These are phyloP conservation scores for Phlegmacium glaucopus DNA, from an alignment of 768 basidiomycete genomes.

Conservation along the genomic window DNA sequence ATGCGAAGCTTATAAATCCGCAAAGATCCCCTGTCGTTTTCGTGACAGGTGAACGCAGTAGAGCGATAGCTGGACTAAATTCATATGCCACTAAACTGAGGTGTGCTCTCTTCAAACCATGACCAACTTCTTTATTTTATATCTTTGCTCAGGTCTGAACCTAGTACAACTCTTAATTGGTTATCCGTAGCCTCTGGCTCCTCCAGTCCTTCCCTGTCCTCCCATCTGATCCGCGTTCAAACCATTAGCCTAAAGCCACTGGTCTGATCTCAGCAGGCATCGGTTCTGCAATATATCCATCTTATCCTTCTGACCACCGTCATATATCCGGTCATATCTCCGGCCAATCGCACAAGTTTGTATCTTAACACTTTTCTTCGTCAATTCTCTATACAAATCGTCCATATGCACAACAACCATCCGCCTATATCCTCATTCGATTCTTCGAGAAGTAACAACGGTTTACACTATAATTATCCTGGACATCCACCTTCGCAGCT, in stretches of 20 bases:
- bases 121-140: constrained; percentile 9
- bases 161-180: constrained; percentile 36
- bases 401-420: constrained; percentile 31
- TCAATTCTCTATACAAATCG: constrained; percentile 2
- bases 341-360: constrained; percentile 40
- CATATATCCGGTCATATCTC: constrained; percentile 35
- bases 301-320: constrained; percentile 46
- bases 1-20: constrained; percentile 76
- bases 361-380: constrained; percentile 7
- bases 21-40: constrained; percentile 72
- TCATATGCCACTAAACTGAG: constrained; percentile 45
- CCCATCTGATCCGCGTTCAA: constrained; percentile 42
- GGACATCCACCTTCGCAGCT: constrained; percentile 30
- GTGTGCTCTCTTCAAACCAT: constrained; percentile 25
- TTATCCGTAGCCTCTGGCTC: constrained; percentile 48
- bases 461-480: constrained; percentile 39
- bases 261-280: constrained; percentile 43
- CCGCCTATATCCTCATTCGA: constrained; percentile 43
- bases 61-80: constrained; percentile 68
- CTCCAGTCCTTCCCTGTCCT: constrained; percentile 42
- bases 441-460: constrained; percentile 32
- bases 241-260: constrained; percentile 49
- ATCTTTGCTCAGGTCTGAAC: constrained; percentile 29
- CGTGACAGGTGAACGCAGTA: constrained; percentile 79
- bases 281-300: constrained; percentile 41